A percentile compares a stretch with the other conserved stretches of the same genome.
These are phyloP conservation scores for Lactarius sanguifluus DNA, from an alignment of 768 basidiomycete genomes.

Conservation along the genomic window DNA sequence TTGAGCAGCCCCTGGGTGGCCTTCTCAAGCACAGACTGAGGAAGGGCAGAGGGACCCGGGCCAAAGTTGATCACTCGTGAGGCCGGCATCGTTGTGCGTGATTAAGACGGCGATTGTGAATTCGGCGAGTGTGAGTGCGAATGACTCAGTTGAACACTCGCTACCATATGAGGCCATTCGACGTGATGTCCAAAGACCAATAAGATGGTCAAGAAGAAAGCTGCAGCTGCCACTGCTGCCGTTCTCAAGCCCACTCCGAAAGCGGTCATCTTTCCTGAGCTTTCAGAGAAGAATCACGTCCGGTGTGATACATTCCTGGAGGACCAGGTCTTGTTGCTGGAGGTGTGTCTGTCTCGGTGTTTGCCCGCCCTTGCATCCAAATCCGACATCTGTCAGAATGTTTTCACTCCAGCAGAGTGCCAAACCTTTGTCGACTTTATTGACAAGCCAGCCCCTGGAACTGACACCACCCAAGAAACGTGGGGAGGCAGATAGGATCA, in stretches of 20 bases:
- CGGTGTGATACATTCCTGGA: conserved; percentile 44
- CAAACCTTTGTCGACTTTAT: conserved; percentile 59
- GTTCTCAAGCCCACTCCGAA: conserved; percentile 10
- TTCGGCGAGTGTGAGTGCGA: no score
- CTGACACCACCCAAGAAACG: conserved; percentile 69
- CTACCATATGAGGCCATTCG: background rate
- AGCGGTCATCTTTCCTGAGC: conserved; percentile 7
- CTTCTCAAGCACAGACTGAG: conserved; percentile 79
- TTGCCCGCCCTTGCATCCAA: background rate
- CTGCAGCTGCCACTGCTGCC: background rate
- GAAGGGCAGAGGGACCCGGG: conserved; percentile 91
- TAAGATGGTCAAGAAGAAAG: conserved; percentile 20
- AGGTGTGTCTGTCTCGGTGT: conserved; percentile 41
- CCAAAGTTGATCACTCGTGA: conserved; percentile 83
- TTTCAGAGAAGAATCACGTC: conserved; percentile 22
- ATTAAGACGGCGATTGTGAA: background rate
- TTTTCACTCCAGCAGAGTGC: conserved; percentile 62
- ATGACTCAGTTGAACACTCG: background rate
- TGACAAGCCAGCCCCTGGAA: conserved; percentile 55
- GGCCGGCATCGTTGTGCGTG: conserved; percentile 38
- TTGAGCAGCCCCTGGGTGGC: conserved; percentile 86
- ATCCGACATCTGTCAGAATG: conserved; percentile 40
- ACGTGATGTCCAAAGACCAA: background rate
- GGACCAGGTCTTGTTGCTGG: conserved; percentile 62
- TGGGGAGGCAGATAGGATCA: conserved; percentile 70